Evolutionary conservation across 2,329 filamentous ascomycete genomes (phyloP).

Genomic region (Penicillium nordicum): DNA sequence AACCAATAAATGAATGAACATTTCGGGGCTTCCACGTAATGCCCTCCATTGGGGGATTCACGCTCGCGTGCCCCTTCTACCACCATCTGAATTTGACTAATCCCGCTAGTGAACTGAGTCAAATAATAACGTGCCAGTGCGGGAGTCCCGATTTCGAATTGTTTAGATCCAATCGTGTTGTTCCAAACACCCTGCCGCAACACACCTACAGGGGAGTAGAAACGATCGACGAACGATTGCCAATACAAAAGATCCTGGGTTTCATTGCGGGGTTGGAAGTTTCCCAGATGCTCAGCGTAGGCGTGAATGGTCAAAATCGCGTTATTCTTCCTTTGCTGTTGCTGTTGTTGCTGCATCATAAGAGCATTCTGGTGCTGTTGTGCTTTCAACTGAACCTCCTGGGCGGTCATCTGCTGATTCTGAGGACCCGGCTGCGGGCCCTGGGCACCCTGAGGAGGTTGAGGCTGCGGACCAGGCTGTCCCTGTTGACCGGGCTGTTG

Average conservation of each 20-base stretch:
- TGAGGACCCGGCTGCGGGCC: constrained; percentile 34
- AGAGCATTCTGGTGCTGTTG: constrained; percentile 40
- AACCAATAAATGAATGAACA: constrained; percentile 89
- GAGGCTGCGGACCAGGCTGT: constrained; percentile 34
- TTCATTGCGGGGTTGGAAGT: constrained; percentile 56
- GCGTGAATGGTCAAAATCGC: constrained; percentile 53
- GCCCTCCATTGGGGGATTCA: constrained; percentile 59
- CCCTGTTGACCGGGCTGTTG: constrained; percentile 31
- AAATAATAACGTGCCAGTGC: constrained; percentile 85
- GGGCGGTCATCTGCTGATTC: constrained; percentile 39
- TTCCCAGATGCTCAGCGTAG: constrained; percentile 56
- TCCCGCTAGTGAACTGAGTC: constrained; percentile 81
- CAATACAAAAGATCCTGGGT: constrained; percentile 71
- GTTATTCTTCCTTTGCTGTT: constrained; percentile 34
- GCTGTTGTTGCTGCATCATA: constrained; percentile 40
- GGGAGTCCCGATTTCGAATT: constrained; percentile 80
- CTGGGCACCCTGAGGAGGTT: constrained; percentile 28
- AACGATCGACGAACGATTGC: constrained; percentile 73
- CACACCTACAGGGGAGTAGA: constrained; percentile 75
- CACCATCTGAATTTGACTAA: constrained; percentile 80
- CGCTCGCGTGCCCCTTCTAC: constrained; percentile 66
- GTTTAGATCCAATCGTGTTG: constrained; percentile 62
- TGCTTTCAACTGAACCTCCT: constrained; percentile 41
- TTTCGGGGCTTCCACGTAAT: constrained; percentile 71
- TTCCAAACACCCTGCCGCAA: constrained; percentile 68